Base-by-base conservation (phyloP, 768 basidiomycete genomes). In the Clitopilus hobsonii region DNA sequence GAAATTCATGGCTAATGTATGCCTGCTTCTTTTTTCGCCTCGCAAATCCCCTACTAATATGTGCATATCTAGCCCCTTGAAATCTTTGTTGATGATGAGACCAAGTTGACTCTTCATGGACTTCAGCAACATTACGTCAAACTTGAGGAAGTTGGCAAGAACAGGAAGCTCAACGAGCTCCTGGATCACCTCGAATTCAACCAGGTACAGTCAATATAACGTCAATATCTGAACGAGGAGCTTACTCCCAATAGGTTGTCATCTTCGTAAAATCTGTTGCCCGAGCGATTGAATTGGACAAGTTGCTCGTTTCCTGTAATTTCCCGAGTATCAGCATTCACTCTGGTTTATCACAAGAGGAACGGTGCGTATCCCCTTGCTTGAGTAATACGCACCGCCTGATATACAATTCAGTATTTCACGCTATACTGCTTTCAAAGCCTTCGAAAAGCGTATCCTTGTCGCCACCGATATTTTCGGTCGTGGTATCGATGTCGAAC, bases 401-500 rank as follows among this genome's bases (percentile, higher is more conserved):
- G 32, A 54, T 32, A 38, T 28, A 18, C 49, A 50, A 28, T 23
- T 25, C 45, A 27, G 27, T 53, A 98, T 99, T 70, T 82, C 81
- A 55, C 91, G 96, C 14, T 99, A 98, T 75, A 91, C 91, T 24
- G 93, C 95, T 30, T 99, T 99, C 83, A 99, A 99, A 74, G 91
- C 92, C 16, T 99, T 99, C 62, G 97, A 99, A 78, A 99, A 98
- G 76, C 94, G 97, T 60, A 98, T 99, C 60, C 81, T 99, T 18
- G 97, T 99, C 38, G 96, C 95, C 18, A 99, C 97, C 18, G 97
- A 99, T 70, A 98, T 99, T 61, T 99, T 99, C 58, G 97, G 97
- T 57, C 92, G 97, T 70, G 97, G 96, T 61, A 99, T 99, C 60
- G 97, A 99, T 75, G 96, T 99, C 20, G 97, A 99, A 70, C 94